Evolutionary conservation across 2,329 filamentous ascomycete genomes (phyloP).

Genomic region (Aspergillus floridensis): DNA sequence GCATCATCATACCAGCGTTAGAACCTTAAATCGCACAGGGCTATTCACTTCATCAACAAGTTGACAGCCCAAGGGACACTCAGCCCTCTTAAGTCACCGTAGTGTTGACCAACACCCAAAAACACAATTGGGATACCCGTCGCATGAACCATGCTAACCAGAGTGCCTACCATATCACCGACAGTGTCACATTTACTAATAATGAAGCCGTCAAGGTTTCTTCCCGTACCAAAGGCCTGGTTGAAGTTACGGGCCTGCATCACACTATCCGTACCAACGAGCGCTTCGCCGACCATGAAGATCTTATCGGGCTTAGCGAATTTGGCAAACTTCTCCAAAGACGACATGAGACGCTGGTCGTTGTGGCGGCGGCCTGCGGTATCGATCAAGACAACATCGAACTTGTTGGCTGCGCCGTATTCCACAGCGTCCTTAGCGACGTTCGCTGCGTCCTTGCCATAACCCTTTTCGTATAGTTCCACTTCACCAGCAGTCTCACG

Average conservation of each 20-base stretch:
- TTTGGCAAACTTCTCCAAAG: conserved; percentile 94
- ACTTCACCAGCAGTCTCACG: conserved; percentile 78
- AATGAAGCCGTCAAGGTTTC: conserved; percentile 90
- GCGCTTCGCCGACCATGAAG: conserved; percentile 89
- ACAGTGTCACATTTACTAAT: conserved; percentile 99
- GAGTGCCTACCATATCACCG: conserved; percentile 95
- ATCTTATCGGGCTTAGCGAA: conserved; percentile 97
- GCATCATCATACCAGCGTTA: background rate
- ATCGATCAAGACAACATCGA: conserved; percentile 94
- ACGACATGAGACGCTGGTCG: conserved; percentile 92
- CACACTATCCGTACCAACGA: conserved; percentile 93
- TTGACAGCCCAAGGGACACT: conserved; percentile 64
- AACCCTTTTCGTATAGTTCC: conserved; percentile 93
- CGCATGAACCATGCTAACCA: conserved; percentile 96
- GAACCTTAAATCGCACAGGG: background rate
- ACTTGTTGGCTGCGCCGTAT: conserved; percentile 70
- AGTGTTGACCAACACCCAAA: conserved; percentile 70
- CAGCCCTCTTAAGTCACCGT: conserved; percentile 62
- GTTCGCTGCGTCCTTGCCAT: conserved; percentile 94
- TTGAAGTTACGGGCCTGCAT: conserved; percentile 97
- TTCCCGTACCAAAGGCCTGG: conserved; percentile 75
- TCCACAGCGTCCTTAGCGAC: conserved; percentile 92
- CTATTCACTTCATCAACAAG: conserved; percentile 55
- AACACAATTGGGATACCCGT: conserved; percentile 96
- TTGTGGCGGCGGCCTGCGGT: conserved; percentile 94